phyloP scores from a whole-genome alignment of 257 asterid species.

The Eucommia ulmoides region DNA sequence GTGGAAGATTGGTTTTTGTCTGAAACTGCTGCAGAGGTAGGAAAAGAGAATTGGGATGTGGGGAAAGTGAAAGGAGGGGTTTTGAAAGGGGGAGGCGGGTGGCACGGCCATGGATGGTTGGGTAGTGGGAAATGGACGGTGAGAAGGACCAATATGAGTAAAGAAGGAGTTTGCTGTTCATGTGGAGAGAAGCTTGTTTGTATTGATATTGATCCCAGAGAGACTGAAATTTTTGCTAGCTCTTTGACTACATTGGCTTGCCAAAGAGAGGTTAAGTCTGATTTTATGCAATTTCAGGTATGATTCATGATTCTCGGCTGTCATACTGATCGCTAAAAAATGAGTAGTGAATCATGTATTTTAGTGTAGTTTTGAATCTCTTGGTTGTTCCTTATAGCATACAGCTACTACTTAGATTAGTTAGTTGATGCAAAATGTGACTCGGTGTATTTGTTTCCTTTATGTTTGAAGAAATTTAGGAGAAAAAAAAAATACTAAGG shows the following conservation, averaged over 20 bases:
- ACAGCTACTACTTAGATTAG: too few relatives aligned
- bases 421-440: too few relatives aligned
- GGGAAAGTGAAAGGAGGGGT: slow-evolving; percentile 55
- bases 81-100: slow-evolving; percentile 93
- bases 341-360: too few relatives aligned
- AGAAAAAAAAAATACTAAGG: too few relatives aligned
- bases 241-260: slow-evolving; percentile 59
- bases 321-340: too few relatives aligned
- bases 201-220: slow-evolving; percentile 90
- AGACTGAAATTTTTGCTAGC: slow-evolving; percentile 66
- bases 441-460: too few relatives aligned
- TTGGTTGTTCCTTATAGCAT: too few relatives aligned
- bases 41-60: slow-evolving; percentile 55
- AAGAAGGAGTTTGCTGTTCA: slow-evolving; percentile 52
- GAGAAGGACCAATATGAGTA: slow-evolving; percentile 47
- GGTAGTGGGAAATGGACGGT: slow-evolving; percentile 83
- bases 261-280: slow-evolving; percentile 41
- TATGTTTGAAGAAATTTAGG: too few relatives aligned
- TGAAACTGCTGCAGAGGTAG: slow-evolving; percentile 45
- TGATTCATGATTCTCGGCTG: slow-evolving; percentile 7
- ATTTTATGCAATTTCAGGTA: slow-evolving; percentile 73
- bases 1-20: slow-evolving; percentile 78
- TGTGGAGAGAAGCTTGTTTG: slow-evolving; percentile 77
- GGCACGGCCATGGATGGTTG: slow-evolving; percentile 99
- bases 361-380: too few relatives aligned